Base-by-base conservation (phyloP, 2,329 filamentous ascomycete genomes). In the Cladosporium sp. region DNA sequence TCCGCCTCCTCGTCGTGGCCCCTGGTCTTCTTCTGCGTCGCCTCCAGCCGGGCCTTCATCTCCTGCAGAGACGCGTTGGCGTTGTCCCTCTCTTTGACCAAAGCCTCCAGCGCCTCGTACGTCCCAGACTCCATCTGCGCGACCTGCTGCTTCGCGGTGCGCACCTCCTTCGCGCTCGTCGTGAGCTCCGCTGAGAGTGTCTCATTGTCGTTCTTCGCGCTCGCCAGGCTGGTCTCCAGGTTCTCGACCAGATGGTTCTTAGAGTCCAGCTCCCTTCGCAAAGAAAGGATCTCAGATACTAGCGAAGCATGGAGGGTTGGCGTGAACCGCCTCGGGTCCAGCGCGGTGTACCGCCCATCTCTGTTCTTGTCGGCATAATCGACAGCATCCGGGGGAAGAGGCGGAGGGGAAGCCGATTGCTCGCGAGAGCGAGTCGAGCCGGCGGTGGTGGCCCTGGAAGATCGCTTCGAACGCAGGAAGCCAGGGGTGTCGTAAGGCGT, bases 231-330 rank as follows among this genome's bases (percentile, higher is more conserved):
- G 1, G 78, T 75, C 70, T 98, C 93, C 13, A 98, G 76, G 49
- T 81, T 83, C 66, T 96, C 91, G 51, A 98, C 95, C 49, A 89
- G 80, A 62, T 83, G 88, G 42, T 85, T 81, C 71, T 95, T 96
- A 40, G 87, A 89, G 66, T 98, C 93, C 57, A 97, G 82, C 59
- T 98, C 93, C 54, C 93, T 80, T 18, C 91, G 83, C 46, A 98
- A 73, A 2, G 84, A 83, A 37, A 98, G 75, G 57, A 98, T 98
- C 69, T 98, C 93, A 0, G 92, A 92, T 1, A 98, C 92, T 6
- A 98, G 75, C 46, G 89, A 96, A 8, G 93, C 93, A 68, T 97
- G 93, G 9, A 98, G 74, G 0, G 91, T 97, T 1, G 93, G 93
- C 0, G 93, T 98, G 66, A 98, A 96, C 35, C 93, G 82, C 52